Conservation (phyloP, 306 rosid genomes). For the Prosopis cineraria region DNA sequence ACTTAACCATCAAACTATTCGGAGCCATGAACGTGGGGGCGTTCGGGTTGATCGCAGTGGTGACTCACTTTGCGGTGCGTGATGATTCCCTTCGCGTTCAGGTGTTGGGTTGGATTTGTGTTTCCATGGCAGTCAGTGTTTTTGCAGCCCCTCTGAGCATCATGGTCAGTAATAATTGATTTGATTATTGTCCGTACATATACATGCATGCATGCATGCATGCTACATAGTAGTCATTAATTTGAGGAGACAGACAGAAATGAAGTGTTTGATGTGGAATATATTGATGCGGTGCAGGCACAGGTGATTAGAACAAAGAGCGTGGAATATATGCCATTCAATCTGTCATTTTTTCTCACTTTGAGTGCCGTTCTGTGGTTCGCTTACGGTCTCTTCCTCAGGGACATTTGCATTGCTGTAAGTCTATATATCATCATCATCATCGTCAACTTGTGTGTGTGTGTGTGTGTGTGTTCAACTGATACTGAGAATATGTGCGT, state of each 20-base stretch:
- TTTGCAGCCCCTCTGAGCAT: slow-evolving; percentile 88
- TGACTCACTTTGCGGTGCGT: slow-evolving; percentile 47
- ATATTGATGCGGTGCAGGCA: slow-evolving; percentile 52
- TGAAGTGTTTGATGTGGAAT: neutral
- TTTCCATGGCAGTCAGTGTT: slow-evolving; percentile 57
- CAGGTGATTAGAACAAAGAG: slow-evolving; percentile 79
- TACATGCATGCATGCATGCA: too few relatives aligned
- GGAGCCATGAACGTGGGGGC: slow-evolving; percentile 59
- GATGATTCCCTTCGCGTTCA: slow-evolving; percentile 43
- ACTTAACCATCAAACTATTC: slow-evolving; percentile 54
- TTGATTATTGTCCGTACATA: too few relatives aligned
- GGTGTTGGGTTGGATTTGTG: slow-evolving; percentile 86
- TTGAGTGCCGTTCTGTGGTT: slow-evolving; percentile 89
- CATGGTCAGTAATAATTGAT: slow-evolving; percentile 57
- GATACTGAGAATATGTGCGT: neutral
- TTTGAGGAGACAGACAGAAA: neutral
- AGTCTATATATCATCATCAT: slow-evolving; percentile 35
- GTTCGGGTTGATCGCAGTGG: slow-evolving; percentile 53
- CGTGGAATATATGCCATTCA: slow-evolving; percentile 83
- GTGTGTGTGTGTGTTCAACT: neutral
- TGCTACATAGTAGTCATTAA: too few relatives aligned
- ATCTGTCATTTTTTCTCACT: slow-evolving; percentile 73
- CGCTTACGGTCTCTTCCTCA: slow-evolving; percentile 67
- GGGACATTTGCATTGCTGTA: slow-evolving; percentile 81
- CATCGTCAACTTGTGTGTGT: neutral